phyloP scores from a whole-genome alignment of 2,329 filamentous ascomycete genomes.

The Anthostomella pinea region DNA sequence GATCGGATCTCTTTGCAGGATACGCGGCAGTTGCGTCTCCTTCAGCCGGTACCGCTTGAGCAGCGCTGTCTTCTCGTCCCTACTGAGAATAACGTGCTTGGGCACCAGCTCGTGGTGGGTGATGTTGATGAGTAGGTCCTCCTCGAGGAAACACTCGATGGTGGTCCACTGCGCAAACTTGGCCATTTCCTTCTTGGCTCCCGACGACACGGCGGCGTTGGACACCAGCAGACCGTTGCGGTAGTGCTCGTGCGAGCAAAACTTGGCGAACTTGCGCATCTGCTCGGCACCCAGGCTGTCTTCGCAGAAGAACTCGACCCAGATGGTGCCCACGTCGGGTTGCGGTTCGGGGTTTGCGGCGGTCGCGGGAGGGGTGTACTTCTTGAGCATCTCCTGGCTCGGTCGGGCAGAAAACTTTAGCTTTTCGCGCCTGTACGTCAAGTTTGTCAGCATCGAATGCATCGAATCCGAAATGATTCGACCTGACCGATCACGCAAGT shows the following conservation, averaged over 20 bases:
- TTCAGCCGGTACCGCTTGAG: constrained; percentile 90
- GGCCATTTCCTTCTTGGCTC: constrained; percentile 82
- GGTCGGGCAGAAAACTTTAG: constrained; percentile 89
- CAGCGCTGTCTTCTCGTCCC: constrained; percentile 83
- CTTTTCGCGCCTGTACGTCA: constrained; percentile 63
- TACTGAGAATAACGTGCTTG: constrained; percentile 84
- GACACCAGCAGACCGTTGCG: constrained; percentile 90
- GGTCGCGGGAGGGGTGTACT: constrained; percentile 73
- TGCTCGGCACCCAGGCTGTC: constrained; percentile 84
- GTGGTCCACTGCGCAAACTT: constrained; percentile 72
- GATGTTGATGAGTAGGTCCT: constrained; percentile 96
- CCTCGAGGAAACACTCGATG: constrained; percentile 94
- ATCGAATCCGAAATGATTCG: too few species aligned
- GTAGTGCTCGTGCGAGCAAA: constrained; percentile 76
- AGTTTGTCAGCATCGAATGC: too few species aligned
- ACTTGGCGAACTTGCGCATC: constrained; percentile 83
- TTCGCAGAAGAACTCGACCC: constrained; percentile 85
- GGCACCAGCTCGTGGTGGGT: constrained; percentile 96
- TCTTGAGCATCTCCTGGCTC: constrained; percentile 77
- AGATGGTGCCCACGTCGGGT: constrained; percentile 81
- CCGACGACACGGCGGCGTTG: constrained; percentile 75
- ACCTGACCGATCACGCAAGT: neutral
- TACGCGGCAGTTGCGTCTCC: constrained; percentile 93
- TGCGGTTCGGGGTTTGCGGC: constrained; percentile 66
- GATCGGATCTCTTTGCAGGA: constrained; percentile 88